phyloP scores from a whole-genome alignment of 148 eudicot genomes.

The Camellia japonica region DNA sequence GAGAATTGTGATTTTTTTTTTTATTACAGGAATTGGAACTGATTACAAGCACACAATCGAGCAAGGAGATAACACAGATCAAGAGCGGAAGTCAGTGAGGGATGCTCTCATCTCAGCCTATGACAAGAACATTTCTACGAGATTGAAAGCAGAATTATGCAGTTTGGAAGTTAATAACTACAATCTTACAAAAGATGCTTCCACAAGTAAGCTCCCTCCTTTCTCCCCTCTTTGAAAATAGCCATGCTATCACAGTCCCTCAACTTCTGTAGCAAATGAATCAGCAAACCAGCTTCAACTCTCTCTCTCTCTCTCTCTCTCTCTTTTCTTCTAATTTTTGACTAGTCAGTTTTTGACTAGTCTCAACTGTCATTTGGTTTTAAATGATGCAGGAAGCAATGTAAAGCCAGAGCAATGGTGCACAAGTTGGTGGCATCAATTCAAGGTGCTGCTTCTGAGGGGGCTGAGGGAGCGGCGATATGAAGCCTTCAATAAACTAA shows the following conservation, averaged over 20 bases:
- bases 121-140: conserved; percentile 69
- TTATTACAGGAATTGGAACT: conserved; percentile 68
- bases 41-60: conserved; percentile 59
- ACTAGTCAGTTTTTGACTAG: too few species aligned
- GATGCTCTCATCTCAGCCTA: conserved; percentile 72
- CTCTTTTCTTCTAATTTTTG: too few species aligned
- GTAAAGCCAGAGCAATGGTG: conserved; percentile 74
- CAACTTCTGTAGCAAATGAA: background rate
- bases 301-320: too few species aligned
- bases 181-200: conserved; percentile 47
- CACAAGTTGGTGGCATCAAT: conserved; percentile 95
- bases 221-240: background rate
- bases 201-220: conserved; percentile 45
- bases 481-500: conserved; percentile 81
- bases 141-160: conserved; percentile 69
- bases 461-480: conserved; percentile 83
- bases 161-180: conserved; percentile 52
- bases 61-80: conserved; percentile 53
- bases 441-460: conserved; percentile 75
- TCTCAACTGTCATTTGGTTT: background rate
- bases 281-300: background rate
- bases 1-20: too few species aligned
- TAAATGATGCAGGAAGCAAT: conserved; percentile 43
- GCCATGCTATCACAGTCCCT: background rate
- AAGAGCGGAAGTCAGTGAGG: conserved; percentile 64